Evolutionary conservation across 352 stramenopile species (phyloP), one percentile per base, ranked within the genome.

Genomic region (Thraustochytrium striatum): DNA sequence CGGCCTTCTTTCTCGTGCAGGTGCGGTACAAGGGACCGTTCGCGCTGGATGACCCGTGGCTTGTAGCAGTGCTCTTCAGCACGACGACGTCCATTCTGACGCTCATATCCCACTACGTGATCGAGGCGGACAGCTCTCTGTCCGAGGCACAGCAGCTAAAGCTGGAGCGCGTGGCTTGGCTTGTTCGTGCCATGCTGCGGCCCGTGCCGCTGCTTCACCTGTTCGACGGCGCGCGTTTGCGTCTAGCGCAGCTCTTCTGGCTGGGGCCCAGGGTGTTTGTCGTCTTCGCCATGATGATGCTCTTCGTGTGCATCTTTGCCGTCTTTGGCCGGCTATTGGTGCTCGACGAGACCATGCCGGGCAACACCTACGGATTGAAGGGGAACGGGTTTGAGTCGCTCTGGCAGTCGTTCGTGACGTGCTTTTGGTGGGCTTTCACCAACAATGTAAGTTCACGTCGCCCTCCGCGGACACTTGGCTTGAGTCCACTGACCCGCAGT

Each of bases 351-450:
- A 35, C 28, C 7, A 38, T 75, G 65, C 65, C 65, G 19, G 65
- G 65, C 50, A 68, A 38, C 9, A 43, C 65, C 65, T 75, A 52
- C 39, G 65, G 65, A 8, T 25, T 75, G 3, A 30, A 58, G 35
- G 65, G 52, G 19, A 75, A 75, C 36, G 65, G 65, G 3, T 75
- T 75, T 25, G 44, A 75, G 21, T 75, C 65, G 16, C 50, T 75
- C 9, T 61, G 39, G 30, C n/a, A 72, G 25, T 47, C 30, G 16
- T 16, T 75, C 19, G 41, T 75, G 41, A 75, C 65, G 1, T 38
- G 9, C 16, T 75, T 75, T 28, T 75, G 65, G 65, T 75, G 65
- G 65, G 65, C 43, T 25, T 75, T 75, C 41, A 38, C 30, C 1
- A 38, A 25, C 36, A 75, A 75, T 25, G n/a, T n/a, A n/a, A n/a